Conservation (phyloP, 768 basidiomycete species). For the Pleurotus salmoneostramineus region DNA sequence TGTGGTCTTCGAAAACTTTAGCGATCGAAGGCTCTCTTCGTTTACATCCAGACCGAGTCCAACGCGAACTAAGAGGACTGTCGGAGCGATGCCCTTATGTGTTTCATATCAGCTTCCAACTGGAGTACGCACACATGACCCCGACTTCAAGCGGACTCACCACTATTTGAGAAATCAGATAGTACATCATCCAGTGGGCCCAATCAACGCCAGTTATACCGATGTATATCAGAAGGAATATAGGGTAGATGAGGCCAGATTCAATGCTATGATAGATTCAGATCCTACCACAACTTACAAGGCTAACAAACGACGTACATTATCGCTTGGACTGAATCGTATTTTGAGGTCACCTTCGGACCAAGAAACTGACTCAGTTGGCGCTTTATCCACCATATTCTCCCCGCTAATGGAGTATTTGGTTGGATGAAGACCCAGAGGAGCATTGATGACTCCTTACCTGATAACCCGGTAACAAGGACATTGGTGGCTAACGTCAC, state of each 20-base stretch:
- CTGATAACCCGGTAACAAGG: not conserved
- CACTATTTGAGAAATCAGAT: not conserved
- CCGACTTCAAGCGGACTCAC: not conserved
- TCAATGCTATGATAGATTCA: not conserved
- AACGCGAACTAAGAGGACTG: not conserved
- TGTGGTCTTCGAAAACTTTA: not conserved
- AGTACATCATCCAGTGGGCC: not conserved
- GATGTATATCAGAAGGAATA: not conserved
- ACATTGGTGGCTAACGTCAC: not conserved
- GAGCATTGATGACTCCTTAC: not conserved
- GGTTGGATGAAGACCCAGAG: not conserved
- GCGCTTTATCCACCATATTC: constrained; percentile 2
- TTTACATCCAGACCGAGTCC: not conserved
- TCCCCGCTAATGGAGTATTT: not conserved
- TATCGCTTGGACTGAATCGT: not conserved
- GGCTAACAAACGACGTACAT: not conserved
- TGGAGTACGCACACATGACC: too few species aligned
- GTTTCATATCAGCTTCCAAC: not conserved
- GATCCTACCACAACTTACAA: not conserved
- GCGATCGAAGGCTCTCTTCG: not conserved
- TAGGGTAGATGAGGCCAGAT: not conserved
- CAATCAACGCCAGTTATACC: too few species aligned
- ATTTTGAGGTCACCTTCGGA: not conserved
- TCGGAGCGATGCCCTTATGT: not conserved
- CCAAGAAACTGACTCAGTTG: not conserved